Evolutionary conservation across 768 basidiomycete genomes (phyloP).

Genomic region (Termitomyces sp.): DNA sequence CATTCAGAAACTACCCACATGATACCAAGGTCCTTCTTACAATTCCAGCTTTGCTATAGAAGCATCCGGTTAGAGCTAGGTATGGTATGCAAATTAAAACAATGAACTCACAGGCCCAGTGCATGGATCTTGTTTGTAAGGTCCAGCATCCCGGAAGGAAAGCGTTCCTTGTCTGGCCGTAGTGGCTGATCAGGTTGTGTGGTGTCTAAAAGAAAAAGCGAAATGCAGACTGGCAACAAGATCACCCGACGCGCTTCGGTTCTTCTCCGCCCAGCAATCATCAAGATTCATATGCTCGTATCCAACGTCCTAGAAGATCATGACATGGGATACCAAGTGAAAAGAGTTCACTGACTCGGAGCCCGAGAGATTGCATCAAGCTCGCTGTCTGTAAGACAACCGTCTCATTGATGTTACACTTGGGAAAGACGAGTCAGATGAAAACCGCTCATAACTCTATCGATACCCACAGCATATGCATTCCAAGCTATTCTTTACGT

Average conservation of each 20-base stretch:
- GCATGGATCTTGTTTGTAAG: constrained; percentile 52
- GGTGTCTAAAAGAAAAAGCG: background rate
- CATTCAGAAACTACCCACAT: background rate
- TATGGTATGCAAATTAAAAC: background rate
- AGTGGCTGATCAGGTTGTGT: background rate
- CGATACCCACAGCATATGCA: constrained; percentile 47
- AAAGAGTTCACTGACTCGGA: constrained; percentile 27
- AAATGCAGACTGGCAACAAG: constrained; percentile 44
- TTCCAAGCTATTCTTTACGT: constrained; percentile 49
- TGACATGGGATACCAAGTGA: background rate
- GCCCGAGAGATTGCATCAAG: constrained; percentile 48
- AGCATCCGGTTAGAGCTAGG: background rate
- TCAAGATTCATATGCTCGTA: constrained; percentile 60
- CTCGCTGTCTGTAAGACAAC: constrained; percentile 46
- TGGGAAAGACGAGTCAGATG: constrained; percentile 16
- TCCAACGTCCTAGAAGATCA: constrained; percentile 40
- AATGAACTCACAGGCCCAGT: constrained; percentile 42
- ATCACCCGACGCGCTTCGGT: constrained; percentile 43
- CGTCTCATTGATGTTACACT: constrained; percentile 53
- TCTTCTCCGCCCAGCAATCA: constrained; percentile 59
- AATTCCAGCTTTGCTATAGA: constrained; percentile 35
- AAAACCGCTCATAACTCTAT: background rate
- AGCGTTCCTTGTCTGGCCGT: constrained; percentile 25
- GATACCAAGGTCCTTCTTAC: constrained; percentile 17
- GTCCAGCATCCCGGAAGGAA: constrained; percentile 52